phyloP scores from a whole-genome alignment of 345 rosid species.

The Sonneratia caseolaris region DNA sequence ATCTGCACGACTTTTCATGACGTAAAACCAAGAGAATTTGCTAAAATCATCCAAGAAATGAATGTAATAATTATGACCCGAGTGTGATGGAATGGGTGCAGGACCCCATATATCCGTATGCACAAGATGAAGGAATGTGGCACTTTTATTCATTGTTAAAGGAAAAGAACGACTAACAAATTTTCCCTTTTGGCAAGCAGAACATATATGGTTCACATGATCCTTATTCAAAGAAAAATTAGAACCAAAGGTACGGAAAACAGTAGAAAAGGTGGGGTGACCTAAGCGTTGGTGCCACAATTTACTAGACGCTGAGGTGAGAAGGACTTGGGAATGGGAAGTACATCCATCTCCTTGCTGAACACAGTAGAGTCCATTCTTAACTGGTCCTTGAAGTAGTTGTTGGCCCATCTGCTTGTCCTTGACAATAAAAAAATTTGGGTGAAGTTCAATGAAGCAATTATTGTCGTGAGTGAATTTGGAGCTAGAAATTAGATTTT shows the following conservation, averaged over 20 bases:
- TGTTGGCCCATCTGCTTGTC: background rate
- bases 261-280: background rate
- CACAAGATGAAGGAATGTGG: background rate
- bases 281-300: background rate
- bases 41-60: background rate
- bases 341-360: too few species aligned
- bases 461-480: background rate
- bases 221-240: background rate
- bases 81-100: background rate
- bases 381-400: background rate
- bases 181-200: background rate
- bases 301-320: background rate
- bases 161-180: background rate
- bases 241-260: background rate
- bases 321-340: too few species aligned
- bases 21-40: background rate
- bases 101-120: background rate
- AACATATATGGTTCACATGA: background rate
- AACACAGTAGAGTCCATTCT: background rate
- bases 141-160: background rate
- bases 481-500: background rate
- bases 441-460: background rate
- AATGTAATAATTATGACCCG: background rate
- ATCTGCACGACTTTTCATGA: too few species aligned
- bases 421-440: background rate